These are phyloP conservation scores for Nitzschia putrida DNA, from an alignment of 108 stramenopile genomes.

Conservation along the genomic window DNA sequence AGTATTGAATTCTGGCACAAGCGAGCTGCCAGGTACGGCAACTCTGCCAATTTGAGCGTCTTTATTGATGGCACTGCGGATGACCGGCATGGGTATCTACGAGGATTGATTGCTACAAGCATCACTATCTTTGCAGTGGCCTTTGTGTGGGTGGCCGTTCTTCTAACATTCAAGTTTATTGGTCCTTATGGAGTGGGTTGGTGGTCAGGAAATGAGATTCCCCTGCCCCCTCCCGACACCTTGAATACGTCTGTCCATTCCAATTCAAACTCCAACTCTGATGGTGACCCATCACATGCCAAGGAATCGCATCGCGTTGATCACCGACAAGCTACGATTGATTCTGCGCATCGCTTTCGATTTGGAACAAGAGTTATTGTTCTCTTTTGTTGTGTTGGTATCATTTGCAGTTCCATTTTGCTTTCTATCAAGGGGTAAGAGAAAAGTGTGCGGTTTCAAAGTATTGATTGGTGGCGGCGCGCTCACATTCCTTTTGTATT, in stretches of 20 bases:
- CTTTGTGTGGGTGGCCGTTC: not conserved
- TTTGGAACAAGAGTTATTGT: not conserved
- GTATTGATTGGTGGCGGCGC: no score
- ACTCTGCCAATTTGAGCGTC: not conserved
- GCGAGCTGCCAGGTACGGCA: slow-evolving; percentile 1
- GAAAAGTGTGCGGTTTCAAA: not conserved
- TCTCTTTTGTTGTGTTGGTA: not conserved
- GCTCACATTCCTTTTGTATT: not conserved
- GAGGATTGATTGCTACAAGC: not conserved
- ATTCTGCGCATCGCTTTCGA: no score
- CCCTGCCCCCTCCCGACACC: not conserved
- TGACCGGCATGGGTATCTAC: not conserved
- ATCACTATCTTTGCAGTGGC: slow-evolving; percentile 3
- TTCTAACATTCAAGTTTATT: not conserved
- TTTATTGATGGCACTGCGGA: not conserved
- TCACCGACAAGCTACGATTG: no score
- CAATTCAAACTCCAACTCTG: no score
- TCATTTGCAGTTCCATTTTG: slow-evolving; percentile 8
- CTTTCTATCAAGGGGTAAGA: slow-evolving; percentile 13
- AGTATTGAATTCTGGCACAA: slow-evolving; percentile 9
- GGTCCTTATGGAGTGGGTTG: slow-evolving; percentile 8
- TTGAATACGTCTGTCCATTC: not conserved
- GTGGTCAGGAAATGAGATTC: not conserved
- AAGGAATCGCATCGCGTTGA: no score
- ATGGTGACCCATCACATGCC: no score